Evolutionary conservation across 768 basidiomycete genomes (phyloP), one percentile per base, ranked within the genome.

Genomic region (Hericium erinaceus): DNA sequence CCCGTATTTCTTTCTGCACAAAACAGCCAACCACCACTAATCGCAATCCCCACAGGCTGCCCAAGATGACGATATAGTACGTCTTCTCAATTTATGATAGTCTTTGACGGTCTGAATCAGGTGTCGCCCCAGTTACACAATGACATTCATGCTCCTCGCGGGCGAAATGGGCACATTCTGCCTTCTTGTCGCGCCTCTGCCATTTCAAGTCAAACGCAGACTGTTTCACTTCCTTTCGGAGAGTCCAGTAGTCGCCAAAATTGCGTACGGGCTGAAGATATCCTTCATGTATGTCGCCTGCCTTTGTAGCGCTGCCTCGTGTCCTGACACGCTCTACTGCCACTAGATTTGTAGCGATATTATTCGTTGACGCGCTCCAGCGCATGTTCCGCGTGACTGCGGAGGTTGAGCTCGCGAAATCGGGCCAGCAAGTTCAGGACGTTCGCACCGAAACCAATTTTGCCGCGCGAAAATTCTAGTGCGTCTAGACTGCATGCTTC

Each of bases 401-500:
- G 3, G 89, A 93, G 68, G 68, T 79, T 0, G 87, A 92, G 39
- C 64, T 80, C 18, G 84, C 87, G 12, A 91, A 86, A 65, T 67
- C 75, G 37, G 72, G 71, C 44, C 78, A 78, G 1, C 73, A 74
- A 26, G 66, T 74, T 54, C 79, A 72, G 62, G 81, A 93, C 66
- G 80, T 84, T 13, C 79, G 89, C 48, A 82, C 84, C 1, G 95
- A 98, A 70, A 89, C 89, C n/a, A 90, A 83, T 68, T 78, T 92
- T 64, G 85, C 95, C 0, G 93, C 93, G 26, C 81, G 93, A 60
- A 94, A 94, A 71, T 98, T 98, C 75, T 95, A 95, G 88, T 92
- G 65, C 59, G 83, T 77, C 39, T 49, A 7, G 52, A 48, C 50
- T 48, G 38, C 57, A 54, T 39, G 37, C 24, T 41, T 40, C 20